phyloP scores from a whole-genome alignment of 2,329 filamentous ascomycete genomes.

The Tolypocladium ovalisporum region DNA sequence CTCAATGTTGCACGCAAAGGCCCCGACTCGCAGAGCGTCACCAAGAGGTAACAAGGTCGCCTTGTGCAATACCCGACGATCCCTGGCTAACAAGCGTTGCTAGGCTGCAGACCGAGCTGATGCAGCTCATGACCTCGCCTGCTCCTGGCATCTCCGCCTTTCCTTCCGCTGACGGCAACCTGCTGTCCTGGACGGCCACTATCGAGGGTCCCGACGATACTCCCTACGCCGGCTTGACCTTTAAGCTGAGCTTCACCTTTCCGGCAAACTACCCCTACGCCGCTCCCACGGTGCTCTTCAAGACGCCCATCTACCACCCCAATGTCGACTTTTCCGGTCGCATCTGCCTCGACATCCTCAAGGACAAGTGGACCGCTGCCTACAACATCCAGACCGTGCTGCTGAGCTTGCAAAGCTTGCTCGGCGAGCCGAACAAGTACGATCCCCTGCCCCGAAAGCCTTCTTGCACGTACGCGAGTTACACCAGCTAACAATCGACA shows the following conservation, averaged over 20 bases:
- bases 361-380: constrained; percentile 97
- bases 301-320: constrained; percentile 97
- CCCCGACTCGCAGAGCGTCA: constrained; percentile 61
- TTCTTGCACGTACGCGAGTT: not conserved
- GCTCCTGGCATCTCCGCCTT: constrained; percentile 93
- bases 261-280: constrained; percentile 88
- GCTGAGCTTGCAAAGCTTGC: constrained; percentile 83
- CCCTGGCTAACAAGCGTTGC: not conserved
- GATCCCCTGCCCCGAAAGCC: constrained; percentile 21
- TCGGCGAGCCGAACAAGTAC: constrained; percentile 97
- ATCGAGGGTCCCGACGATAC: constrained; percentile 87
- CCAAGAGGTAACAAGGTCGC: constrained; percentile 50
- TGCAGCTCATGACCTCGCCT: constrained; percentile 95
- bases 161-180: constrained; percentile 78
- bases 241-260: constrained; percentile 90
- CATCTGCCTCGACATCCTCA: constrained; percentile 95
- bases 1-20: constrained; percentile 44
- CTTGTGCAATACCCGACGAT: no score
- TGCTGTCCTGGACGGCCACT: constrained; percentile 87
- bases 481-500: constrained; percentile 25
- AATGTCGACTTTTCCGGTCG: constrained; percentile 96
- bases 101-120: constrained; percentile 92
- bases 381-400: constrained; percentile 94
- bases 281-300: constrained; percentile 87
- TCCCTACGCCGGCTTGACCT: constrained; percentile 74